Conservation (phyloP, 148 eudicot genomes). For the Camellia granthamiana region DNA sequence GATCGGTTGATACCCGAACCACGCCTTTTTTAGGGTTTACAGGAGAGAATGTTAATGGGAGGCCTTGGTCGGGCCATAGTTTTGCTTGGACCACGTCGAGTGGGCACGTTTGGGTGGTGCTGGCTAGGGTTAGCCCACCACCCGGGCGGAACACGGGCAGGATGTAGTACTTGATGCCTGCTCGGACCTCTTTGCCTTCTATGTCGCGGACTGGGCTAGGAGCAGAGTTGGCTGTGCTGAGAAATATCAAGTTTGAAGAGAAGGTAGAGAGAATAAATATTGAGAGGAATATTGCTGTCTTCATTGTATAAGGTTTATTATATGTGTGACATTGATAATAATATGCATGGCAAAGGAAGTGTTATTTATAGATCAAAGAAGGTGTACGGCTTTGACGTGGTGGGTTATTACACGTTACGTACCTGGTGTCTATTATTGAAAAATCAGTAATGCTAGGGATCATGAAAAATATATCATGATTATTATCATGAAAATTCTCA, state of each 20-base stretch:
- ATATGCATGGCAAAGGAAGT: too few species aligned
- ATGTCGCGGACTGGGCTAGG: slow-evolving; percentile 19
- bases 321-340: background rate
- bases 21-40: slow-evolving; percentile 1
- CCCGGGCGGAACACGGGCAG: slow-evolving; percentile 20
- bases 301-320: background rate
- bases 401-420: too few species aligned
- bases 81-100: background rate
- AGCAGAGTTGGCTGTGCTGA: background rate
- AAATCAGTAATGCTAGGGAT: too few species aligned
- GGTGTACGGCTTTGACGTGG: too few species aligned
- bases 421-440: too few species aligned
- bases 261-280: slow-evolving; percentile 1
- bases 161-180: slow-evolving; percentile 24
- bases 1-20: slow-evolving; percentile 32
- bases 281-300: background rate
- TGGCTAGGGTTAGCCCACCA: slow-evolving; percentile 18
- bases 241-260: background rate
- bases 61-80: background rate
- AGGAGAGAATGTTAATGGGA: background rate
- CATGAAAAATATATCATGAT: too few species aligned
- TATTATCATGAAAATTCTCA: too few species aligned
- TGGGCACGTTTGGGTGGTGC: background rate
- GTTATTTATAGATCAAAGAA: too few species aligned
- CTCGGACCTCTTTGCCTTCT: slow-evolving; percentile 1